A percentile compares a stretch with the other conserved stretches of the same genome.
These are phyloP conservation scores for Venturia pyrina DNA, from an alignment of 2,329 filamentous ascomycete genomes.

Conservation along the genomic window DNA sequence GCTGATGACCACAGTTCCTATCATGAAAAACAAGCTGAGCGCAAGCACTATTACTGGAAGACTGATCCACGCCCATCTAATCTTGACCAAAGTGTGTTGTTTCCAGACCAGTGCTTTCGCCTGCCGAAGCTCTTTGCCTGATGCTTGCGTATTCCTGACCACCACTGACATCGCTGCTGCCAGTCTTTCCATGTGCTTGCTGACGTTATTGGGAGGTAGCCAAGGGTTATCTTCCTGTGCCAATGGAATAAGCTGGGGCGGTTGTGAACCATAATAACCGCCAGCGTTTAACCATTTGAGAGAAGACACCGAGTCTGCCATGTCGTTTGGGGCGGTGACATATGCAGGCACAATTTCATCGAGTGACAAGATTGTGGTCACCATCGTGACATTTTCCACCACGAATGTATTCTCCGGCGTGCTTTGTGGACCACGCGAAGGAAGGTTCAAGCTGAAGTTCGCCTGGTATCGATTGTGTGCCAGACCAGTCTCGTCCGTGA, in stretches of 20 bases:
- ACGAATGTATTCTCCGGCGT: neutral
- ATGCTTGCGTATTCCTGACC: slow-evolving; percentile 12
- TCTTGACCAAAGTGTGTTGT: slow-evolving; percentile 14
- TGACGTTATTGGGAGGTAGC: slow-evolving; percentile 16
- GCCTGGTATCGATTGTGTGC: neutral
- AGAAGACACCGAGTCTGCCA: neutral
- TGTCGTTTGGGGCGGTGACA: neutral
- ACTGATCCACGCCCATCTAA: slow-evolving; percentile 21
- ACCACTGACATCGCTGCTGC: slow-evolving; percentile 18
- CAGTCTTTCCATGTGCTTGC: slow-evolving; percentile 16
- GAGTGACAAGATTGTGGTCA: neutral
- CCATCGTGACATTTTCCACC: neutral
- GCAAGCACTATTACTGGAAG: slow-evolving; percentile 19
- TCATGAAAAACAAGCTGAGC: slow-evolving; percentile 19
- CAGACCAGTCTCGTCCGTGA: neutral
- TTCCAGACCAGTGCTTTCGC: slow-evolving; percentile 14
- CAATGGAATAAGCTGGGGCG: neutral
- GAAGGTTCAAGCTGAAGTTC: neutral
- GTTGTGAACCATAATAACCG: neutral
- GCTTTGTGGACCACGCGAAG: neutral
- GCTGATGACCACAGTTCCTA: slow-evolving; percentile 19
- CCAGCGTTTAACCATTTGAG: neutral
- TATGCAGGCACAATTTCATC: slow-evolving; percentile 1
- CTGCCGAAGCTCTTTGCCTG: neutral
- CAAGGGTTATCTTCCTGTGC: neutral